Percentiles rank a stretch among this genome's conserved stretches.
Conservation (phyloP, 2,329 filamentous ascomycete species). For the Dactylella cylindrospora region DNA sequence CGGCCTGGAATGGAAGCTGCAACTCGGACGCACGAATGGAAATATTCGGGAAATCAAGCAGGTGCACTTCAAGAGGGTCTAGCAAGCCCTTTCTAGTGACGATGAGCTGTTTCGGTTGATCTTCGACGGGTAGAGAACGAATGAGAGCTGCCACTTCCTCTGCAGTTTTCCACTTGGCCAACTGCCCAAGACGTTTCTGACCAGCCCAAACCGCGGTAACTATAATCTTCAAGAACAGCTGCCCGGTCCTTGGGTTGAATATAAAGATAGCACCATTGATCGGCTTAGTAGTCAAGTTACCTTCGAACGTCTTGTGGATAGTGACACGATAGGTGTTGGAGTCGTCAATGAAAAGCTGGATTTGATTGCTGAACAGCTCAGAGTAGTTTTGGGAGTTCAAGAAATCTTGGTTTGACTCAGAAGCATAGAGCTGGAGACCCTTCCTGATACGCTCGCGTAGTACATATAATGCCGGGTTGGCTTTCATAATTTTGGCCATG, state of each 20-base stretch:
- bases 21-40: conserved; percentile 96
- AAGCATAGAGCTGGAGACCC: conserved; percentile 95
- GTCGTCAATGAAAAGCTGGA: conserved; percentile 97
- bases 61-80: conserved; percentile 93
- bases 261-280: conserved; percentile 99
- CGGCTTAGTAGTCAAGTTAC: conserved; percentile 97
- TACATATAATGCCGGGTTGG: conserved; percentile 94
- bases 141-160: conserved; percentile 99
- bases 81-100: conserved; percentile 95
- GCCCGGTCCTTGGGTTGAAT: conserved; percentile 97
- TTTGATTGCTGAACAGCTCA: conserved; percentile 97
- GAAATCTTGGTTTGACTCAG: conserved; percentile 98
- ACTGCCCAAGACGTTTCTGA: conserved; percentile 95
- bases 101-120: conserved; percentile 98
- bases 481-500: conserved; percentile 99
- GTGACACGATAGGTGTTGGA: conserved; percentile 99
- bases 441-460: conserved; percentile 96
- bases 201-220: conserved; percentile 99
- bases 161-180: conserved; percentile 99
- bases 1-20: conserved; percentile 96
- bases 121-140: conserved; percentile 90
- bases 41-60: conserved; percentile 98
- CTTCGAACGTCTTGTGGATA: conserved; percentile 99
- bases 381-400: conserved; percentile 99
- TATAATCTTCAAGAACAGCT: conserved; percentile 98